phyloP scores from a whole-genome alignment of 441 rosid species.

The Populus trichocarpa region DNA sequence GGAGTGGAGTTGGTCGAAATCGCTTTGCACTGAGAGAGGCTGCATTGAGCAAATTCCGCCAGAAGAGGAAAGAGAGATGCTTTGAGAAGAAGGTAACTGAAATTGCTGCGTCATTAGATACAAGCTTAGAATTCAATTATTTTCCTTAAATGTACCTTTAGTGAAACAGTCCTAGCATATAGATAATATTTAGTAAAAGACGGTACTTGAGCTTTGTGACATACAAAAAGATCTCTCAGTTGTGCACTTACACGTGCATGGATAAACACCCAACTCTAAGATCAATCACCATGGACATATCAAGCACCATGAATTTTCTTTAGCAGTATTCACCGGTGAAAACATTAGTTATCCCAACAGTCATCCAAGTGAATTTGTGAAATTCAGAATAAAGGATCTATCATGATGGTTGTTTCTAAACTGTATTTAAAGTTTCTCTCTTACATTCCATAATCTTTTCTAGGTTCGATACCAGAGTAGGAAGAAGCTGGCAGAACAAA shows the following conservation, averaged over 20 bases:
- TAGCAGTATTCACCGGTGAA: neutral
- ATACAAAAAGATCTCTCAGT: neutral
- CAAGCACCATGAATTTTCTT: neutral
- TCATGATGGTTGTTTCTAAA: neutral
- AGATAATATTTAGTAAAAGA: neutral
- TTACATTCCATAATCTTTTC: slow-evolving; percentile 1
- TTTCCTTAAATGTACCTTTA: neutral
- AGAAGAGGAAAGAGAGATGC: slow-evolving; percentile 82
- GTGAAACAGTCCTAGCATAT: neutral
- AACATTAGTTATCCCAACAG: neutral
- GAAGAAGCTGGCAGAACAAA: slow-evolving; percentile 48
- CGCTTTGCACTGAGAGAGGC: slow-evolving; percentile 54
- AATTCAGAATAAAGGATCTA: neutral
- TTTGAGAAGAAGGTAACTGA: slow-evolving; percentile 65
- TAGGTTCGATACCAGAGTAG: slow-evolving; percentile 51
- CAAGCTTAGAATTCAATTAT: neutral
- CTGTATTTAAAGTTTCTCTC: neutral
- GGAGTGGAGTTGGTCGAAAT: slow-evolving; percentile 32
- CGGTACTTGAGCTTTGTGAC: neutral
- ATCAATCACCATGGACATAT: neutral
- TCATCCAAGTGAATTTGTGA: neutral
- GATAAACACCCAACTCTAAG: neutral
- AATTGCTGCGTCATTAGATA: neutral
- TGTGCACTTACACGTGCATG: neutral
- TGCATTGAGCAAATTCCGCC: slow-evolving; percentile 64